These are phyloP conservation scores for Phaseolus coccineus DNA, from an alignment of 331 rosid species.

Conservation along the genomic window DNA sequence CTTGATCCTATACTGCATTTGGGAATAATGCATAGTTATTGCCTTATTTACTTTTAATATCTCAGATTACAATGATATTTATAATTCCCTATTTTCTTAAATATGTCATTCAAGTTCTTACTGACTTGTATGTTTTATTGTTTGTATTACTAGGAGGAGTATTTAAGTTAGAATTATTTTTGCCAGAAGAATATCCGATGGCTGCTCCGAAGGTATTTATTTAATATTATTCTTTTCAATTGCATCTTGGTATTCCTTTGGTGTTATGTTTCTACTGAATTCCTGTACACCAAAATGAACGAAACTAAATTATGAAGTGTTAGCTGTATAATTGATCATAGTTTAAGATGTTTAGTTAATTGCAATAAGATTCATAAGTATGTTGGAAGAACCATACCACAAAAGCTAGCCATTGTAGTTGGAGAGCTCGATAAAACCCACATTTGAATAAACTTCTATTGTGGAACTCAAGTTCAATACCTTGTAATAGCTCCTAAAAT, in stretches of 20 bases:
- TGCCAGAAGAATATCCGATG: constrained; percentile 98
- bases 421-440: too few relatives aligned
- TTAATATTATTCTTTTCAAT: constrained; percentile 25
- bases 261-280: background rate
- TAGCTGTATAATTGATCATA: background rate
- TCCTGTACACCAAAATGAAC: constrained; percentile 12
- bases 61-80: background rate
- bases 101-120: background rate
- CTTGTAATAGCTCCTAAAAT: background rate
- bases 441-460: background rate
- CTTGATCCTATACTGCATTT: constrained; percentile 18
- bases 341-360: background rate
- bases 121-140: constrained; percentile 23
- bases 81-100: background rate
- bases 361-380: background rate
- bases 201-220: constrained; percentile 90
- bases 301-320: background rate
- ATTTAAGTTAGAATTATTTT: constrained; percentile 91
- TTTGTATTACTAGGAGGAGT: constrained; percentile 76
- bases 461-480: background rate
- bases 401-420: background rate
- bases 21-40: background rate
- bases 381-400: background rate
- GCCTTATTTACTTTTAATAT: constrained; percentile 11
- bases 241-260: constrained; percentile 13